phyloP scores from a whole-genome alignment of 257 asterid genomes.

The Vinca minor region DNA sequence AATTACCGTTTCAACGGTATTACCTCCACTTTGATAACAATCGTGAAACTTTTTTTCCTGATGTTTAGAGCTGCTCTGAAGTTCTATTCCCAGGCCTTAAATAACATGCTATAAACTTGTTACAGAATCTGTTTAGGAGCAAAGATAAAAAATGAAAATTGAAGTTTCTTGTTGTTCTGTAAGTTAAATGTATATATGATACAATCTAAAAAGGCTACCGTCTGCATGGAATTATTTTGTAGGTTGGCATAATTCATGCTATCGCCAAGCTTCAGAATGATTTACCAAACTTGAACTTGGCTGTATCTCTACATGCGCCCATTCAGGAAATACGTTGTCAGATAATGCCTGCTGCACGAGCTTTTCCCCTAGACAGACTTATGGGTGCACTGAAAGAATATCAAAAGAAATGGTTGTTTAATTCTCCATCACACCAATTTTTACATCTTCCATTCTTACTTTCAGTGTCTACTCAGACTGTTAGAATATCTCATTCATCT shows the following conservation, averaged over 20 bases:
- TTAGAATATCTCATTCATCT: constrained; percentile 26
- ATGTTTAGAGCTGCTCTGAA: not conserved
- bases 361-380: constrained; percentile 81
- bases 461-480: constrained; percentile 4
- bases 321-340: constrained; percentile 90
- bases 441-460: constrained; percentile 2
- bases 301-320: constrained; percentile 95
- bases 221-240: constrained; percentile 4
- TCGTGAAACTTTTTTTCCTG: not conserved
- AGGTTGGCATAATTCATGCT: constrained; percentile 94
- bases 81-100: not conserved
- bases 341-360: constrained; percentile 99
- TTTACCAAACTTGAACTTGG: constrained; percentile 72
- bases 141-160: not conserved
- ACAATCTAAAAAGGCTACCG: not conserved
- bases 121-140: not conserved
- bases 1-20: constrained; percentile 88
- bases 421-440: not conserved
- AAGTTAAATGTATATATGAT: not conserved
- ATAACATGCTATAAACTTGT: not conserved
- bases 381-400: constrained; percentile 70
- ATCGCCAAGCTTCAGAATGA: constrained; percentile 74
- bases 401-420: constrained; percentile 60
- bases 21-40: constrained; percentile 4
- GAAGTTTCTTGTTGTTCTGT: not conserved